Percentiles rank a stretch among this genome's conserved stretches.
phyloP scores from a whole-genome alignment of 495 filamentous ascomycete genomes.

The Bryoglossum gracile region DNA sequence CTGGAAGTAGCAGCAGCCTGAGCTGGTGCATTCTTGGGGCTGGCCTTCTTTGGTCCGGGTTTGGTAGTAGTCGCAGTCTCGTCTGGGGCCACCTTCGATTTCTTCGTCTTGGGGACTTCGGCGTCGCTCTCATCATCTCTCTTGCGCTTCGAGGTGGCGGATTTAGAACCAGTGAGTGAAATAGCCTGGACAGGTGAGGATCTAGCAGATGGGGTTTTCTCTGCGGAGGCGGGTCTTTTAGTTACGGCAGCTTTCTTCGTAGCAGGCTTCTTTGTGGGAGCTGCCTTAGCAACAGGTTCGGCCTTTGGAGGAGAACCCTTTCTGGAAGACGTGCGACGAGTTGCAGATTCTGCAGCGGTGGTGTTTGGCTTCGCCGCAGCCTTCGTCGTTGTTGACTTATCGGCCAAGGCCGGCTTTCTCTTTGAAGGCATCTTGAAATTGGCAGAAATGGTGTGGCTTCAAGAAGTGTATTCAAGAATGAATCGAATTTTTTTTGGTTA shows the following conservation, averaged over 20 bases:
- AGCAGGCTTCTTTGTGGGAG: too few species aligned
- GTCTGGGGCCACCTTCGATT: constrained; percentile 9
- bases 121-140: constrained; percentile 1
- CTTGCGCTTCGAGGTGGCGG: constrained; percentile 12
- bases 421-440: background rate
- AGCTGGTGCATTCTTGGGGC: background rate
- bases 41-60: constrained; percentile 6
- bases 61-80: background rate
- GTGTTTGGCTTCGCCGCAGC: too few species aligned
- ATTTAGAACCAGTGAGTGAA: constrained; percentile 2
- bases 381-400: too few species aligned
- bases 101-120: constrained; percentile 14
- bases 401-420: too few species aligned
- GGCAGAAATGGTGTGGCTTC: background rate
- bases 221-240: too few species aligned
- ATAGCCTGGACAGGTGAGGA: too few species aligned
- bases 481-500: too few species aligned
- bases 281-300: too few species aligned
- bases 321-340: background rate
- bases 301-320: background rate
- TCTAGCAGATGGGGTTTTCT: constrained; percentile 1
- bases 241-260: constrained; percentile 5
- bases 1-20: too few species aligned
- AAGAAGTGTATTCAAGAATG: background rate
- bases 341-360: too few species aligned